Percentiles rank a stretch among this genome's conserved stretches.
These are phyloP conservation scores for Pestalotiopsis sp. DNA, from an alignment of 2,329 filamentous ascomycete genomes.

Conservation along the genomic window DNA sequence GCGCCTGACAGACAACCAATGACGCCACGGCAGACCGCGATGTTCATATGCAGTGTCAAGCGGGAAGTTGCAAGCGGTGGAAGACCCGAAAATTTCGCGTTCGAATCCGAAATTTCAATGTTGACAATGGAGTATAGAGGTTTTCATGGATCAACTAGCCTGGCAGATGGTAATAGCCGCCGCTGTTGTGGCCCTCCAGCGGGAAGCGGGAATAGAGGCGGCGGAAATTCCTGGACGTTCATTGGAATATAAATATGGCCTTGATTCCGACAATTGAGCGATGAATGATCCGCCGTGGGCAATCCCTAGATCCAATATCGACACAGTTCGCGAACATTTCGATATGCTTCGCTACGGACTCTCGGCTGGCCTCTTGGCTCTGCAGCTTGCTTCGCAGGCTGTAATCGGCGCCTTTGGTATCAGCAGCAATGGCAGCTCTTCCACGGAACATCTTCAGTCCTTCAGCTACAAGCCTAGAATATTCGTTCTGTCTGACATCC, in stretches of 20 bases:
- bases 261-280: background rate
- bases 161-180: background rate
- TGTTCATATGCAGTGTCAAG: background rate
- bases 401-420: background rate
- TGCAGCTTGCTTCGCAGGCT: background rate
- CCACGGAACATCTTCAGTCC: background rate
- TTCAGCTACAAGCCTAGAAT: conserved; percentile 25
- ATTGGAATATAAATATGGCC: background rate
- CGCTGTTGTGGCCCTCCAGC: background rate
- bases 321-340: background rate
- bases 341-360: background rate
- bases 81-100: background rate
- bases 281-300: background rate
- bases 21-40: background rate
- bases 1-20: background rate
- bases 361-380: background rate
- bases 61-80: background rate
- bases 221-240: background rate
- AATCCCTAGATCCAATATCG: background rate
- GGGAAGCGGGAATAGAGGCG: background rate
- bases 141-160: background rate
- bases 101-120: background rate
- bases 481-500: conserved; percentile 38
- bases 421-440: background rate
- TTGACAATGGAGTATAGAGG: background rate